Conservation (phyloP, 768 basidiomycete genomes). For the Tylopilus sp. region DNA sequence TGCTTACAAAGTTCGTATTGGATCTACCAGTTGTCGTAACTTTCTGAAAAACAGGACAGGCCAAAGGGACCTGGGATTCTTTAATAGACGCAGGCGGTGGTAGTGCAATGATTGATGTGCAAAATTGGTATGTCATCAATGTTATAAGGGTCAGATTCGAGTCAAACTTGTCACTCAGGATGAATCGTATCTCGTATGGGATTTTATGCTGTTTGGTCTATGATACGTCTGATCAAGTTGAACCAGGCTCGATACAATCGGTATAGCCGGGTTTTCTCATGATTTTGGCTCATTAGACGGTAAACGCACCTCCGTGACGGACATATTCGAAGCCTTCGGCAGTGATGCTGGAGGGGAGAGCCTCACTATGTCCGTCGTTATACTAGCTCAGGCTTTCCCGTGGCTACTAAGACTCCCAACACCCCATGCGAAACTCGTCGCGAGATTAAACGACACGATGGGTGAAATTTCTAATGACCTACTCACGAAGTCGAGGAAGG, state of each 20-base stretch:
- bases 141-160: neutral
- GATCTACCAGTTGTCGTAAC: neutral
- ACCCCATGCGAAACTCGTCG: conserved; percentile 18
- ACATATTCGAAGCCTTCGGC: conserved; percentile 24
- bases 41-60: conserved; percentile 11
- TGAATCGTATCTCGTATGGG: conserved; percentile 38
- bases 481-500: no score
- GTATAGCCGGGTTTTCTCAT: no score
- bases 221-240: neutral
- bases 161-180: conserved; percentile 5
- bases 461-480: conserved; percentile 32
- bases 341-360: conserved; percentile 6
- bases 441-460: conserved; percentile 29
- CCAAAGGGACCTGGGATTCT: conserved; percentile 31
- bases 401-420: conserved; percentile 32
- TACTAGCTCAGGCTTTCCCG: conserved; percentile 31
- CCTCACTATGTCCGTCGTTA: conserved; percentile 10
- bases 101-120: conserved; percentile 43
- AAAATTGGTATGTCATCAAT: conserved; percentile 37
- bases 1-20: conserved; percentile 36
- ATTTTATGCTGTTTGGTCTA: no score
- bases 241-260: conserved; percentile 41
- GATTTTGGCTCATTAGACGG: no score
- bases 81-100: conserved; percentile 18
- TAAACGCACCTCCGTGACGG: conserved; percentile 24